Percentiles rank a stretch among this genome's conserved stretches.
phyloP scores from a whole-genome alignment of 2,329 filamentous ascomycete genomes.

The Paramyrothecium roridum region DNA sequence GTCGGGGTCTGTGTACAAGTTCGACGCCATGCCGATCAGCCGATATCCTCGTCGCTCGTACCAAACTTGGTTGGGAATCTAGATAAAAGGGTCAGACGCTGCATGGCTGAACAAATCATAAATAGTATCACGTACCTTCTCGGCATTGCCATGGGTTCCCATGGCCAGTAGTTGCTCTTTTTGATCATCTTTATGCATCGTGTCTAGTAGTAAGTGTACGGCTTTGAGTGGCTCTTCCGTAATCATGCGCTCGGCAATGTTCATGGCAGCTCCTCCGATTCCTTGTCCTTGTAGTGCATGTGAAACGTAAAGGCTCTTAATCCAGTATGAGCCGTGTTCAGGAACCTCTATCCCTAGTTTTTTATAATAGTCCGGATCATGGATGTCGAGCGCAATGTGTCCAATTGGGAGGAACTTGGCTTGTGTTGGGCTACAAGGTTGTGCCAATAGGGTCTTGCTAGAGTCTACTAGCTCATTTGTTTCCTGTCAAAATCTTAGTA shows the following conservation, averaged over 20 bases:
- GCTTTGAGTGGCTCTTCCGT: constrained; percentile 17
- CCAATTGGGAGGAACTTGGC: constrained; percentile 22
- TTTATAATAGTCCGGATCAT: constrained; percentile 6
- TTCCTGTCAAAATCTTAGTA: constrained; percentile 6
- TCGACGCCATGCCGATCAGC: constrained; percentile 13
- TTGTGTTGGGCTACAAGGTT: constrained; percentile 3
- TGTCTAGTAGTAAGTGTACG: constrained; percentile 20
- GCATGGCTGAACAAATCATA: fast-evolving
- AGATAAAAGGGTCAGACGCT: neutral
- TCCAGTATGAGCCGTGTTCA: constrained; percentile 18
- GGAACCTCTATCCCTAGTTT: constrained; percentile 14
- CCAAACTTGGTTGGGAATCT: constrained; percentile 25
- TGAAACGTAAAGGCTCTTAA: constrained; percentile 24
- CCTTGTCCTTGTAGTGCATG: constrained; percentile 18
- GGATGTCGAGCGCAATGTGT: constrained; percentile 23
- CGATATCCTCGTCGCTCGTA: constrained; percentile 22
- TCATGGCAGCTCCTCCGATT: constrained; percentile 24
- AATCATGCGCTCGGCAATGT: constrained; percentile 21
- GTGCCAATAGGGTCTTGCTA: constrained; percentile 3
- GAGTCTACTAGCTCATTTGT: constrained; percentile 11
- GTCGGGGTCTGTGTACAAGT: constrained; percentile 9
- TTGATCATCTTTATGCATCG: constrained; percentile 17
- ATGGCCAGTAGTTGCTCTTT: neutral
- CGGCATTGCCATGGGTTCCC: neutral
- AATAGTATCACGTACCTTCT: constrained; percentile 5